A percentile compares a stretch with the other conserved stretches of the same genome.
These are phyloP conservation scores for Quaeritorhiza haematococci DNA, from an alignment of 371 early-diverging fungal genomes.

Conservation along the genomic window DNA sequence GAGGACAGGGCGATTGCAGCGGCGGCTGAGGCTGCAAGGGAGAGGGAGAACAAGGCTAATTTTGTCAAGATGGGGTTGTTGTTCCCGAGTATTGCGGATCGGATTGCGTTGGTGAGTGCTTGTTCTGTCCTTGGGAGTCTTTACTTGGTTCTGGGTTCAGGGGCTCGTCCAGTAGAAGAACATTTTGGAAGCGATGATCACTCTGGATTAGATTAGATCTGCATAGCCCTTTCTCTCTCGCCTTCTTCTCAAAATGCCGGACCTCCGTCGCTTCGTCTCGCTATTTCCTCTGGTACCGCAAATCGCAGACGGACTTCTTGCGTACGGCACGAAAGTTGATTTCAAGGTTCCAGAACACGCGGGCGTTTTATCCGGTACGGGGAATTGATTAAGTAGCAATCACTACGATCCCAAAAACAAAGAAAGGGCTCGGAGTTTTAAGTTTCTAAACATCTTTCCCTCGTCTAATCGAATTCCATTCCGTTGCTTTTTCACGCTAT, in stretches of 20 bases:
- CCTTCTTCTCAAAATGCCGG: too few relatives aligned
- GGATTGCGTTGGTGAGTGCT: constrained; percentile 4
- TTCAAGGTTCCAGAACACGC: constrained; percentile 45
- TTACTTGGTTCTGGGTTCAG: not conserved
- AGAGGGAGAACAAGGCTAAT: constrained; percentile 11
- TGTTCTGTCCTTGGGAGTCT: not conserved
- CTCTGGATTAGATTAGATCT: too few relatives aligned
- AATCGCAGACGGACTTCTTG: constrained; percentile 28
- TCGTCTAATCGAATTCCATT: too few relatives aligned
- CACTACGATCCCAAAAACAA: constrained; percentile 26
- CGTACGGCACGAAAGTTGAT: constrained; percentile 31
- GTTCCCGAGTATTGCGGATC: constrained; percentile 3
- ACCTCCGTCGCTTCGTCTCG: too few relatives aligned
- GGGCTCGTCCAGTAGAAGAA: too few relatives aligned
- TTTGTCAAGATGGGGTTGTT: constrained; percentile 12
- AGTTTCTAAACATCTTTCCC: too few relatives aligned
- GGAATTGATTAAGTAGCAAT: constrained; percentile 36
- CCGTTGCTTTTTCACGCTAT: too few relatives aligned
- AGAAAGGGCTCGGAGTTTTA: constrained; percentile 22
- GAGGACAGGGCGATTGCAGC: constrained; percentile 12
- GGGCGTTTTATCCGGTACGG: constrained; percentile 52
- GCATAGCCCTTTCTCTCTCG: too few relatives aligned
- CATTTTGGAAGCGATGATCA: too few relatives aligned
- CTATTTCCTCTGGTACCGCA: not conserved
- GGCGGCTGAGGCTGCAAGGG: constrained; percentile 13